These are phyloP conservation scores for Mycena pura DNA, from an alignment of 768 basidiomycete genomes.

Conservation along the genomic window DNA sequence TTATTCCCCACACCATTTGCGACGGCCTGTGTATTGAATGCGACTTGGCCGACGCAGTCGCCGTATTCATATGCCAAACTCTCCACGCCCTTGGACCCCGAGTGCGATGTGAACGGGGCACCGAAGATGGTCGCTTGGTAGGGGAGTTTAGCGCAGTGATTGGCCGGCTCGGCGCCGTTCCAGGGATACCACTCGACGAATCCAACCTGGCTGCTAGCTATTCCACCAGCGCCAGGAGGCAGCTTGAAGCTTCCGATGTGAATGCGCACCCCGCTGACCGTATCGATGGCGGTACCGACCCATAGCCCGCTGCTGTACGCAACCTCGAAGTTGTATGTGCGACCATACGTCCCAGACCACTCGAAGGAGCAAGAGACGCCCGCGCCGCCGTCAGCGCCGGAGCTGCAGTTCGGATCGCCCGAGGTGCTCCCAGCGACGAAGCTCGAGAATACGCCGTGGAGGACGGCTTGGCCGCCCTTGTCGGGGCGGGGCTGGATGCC, in stretches of 20 bases:
- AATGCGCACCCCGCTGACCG: neutral
- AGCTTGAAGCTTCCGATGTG: constrained; percentile 17
- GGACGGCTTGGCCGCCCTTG: neutral
- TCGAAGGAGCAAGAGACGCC: too few species aligned
- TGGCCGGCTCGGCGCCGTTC: constrained; percentile 13
- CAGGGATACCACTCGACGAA: constrained; percentile 25
- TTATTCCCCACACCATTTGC: neutral
- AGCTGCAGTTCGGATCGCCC: too few species aligned
- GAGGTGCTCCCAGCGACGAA: too few species aligned
- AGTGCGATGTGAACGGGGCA: neutral
- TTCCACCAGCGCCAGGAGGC: constrained; percentile 1
- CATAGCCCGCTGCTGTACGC: too few species aligned
- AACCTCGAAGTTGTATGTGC: too few species aligned
- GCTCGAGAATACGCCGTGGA: constrained; percentile 11
- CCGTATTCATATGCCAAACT: constrained; percentile 6
- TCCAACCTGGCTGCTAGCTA: neutral
- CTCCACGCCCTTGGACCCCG: neutral
- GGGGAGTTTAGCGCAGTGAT: constrained; percentile 11
- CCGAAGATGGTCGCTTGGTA: constrained; percentile 18
- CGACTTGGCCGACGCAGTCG: constrained; percentile 11
- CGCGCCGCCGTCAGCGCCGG: too few species aligned
- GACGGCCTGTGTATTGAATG: neutral
- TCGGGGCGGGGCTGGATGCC: constrained; percentile 11
- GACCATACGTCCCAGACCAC: too few species aligned
- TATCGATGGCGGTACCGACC: constrained; percentile 14